Percentiles rank a stretch among this genome's conserved stretches.
Evolutionary conservation across 1,284 basidiomycete species (phyloP).

Genomic region (Pseudozyma sp.): DNA sequence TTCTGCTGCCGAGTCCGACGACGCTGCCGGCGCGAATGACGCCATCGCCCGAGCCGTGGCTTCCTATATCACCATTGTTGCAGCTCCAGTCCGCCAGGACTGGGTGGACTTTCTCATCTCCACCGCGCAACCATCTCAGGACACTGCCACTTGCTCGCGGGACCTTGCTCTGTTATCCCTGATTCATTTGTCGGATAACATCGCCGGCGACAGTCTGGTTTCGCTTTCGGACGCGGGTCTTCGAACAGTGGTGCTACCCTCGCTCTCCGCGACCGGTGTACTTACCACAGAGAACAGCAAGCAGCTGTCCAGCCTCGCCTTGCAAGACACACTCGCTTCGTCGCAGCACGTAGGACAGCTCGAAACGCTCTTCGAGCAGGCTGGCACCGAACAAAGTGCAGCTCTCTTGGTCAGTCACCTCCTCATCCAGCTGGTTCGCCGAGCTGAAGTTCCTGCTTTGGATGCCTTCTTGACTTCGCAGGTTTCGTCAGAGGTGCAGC

Average conservation of each 20-base stretch:
- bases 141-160: constrained; percentile 15
- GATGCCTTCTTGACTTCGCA: constrained; percentile 34
- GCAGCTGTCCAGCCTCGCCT: constrained; percentile 9
- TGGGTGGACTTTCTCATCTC: constrained; percentile 32
- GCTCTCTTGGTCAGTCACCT: constrained; percentile 22
- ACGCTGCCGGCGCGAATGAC: constrained; percentile 23
- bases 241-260: constrained; percentile 19
- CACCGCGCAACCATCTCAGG: constrained; percentile 5
- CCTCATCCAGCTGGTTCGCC: constrained; percentile 38
- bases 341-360: constrained; percentile 29
- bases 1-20: constrained; percentile 7
- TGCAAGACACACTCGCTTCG: constrained; percentile 23
- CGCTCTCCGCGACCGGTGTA: constrained; percentile 9
- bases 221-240: constrained; percentile 19
- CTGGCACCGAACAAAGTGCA: constrained; percentile 34
- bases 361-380: constrained; percentile 11
- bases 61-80: constrained; percentile 6
- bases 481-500: constrained; percentile 20
- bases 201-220: constrained; percentile 16
- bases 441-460: constrained; percentile 22
- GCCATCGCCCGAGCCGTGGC: constrained; percentile 20
- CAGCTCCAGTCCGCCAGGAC: constrained; percentile 5
- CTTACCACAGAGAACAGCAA: constrained; percentile 21
- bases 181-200: constrained; percentile 20
- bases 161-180: constrained; percentile 39